Percentiles rank a stretch among this genome's conserved stretches.
These are phyloP conservation scores for Alternaria burnsii DNA, from an alignment of 2,329 filamentous ascomycete species.

Conservation along the genomic window DNA sequence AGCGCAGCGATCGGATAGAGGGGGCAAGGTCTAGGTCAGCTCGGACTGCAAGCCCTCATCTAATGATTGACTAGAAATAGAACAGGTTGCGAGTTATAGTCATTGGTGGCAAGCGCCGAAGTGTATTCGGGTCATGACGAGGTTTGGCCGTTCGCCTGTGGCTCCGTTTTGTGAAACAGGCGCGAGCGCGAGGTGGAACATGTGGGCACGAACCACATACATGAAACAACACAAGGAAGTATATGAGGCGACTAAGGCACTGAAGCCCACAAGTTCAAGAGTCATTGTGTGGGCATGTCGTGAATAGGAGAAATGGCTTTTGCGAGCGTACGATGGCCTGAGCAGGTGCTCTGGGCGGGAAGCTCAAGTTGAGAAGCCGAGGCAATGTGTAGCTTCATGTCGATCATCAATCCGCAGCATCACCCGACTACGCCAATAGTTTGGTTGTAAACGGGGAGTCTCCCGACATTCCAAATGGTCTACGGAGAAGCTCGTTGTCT, in stretches of 20 bases:
- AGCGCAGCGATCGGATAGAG: constrained; percentile 25
- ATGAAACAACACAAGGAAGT: constrained; percentile 24
- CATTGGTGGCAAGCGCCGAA: constrained; percentile 19
- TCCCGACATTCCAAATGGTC: background rate
- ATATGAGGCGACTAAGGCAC: constrained; percentile 20
- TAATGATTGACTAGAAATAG: constrained; percentile 26
- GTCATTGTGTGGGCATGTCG: constrained; percentile 16
- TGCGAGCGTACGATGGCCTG: constrained; percentile 16
- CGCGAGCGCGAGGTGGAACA: constrained; percentile 18
- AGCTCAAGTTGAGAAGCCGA: constrained; percentile 16
- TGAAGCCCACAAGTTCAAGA: constrained; percentile 1
- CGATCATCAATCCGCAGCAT: constrained; percentile 5
- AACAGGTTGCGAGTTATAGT: constrained; percentile 14
- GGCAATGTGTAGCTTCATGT: constrained; percentile 11
- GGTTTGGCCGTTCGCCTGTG: constrained; percentile 13
- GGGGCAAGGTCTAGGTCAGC: constrained; percentile 20
- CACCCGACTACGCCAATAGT: background rate
- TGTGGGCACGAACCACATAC: constrained; percentile 17
- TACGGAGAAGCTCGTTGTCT: background rate
- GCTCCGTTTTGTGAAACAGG: constrained; percentile 26
- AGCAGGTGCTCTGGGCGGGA: background rate
- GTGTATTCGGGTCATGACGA: constrained; percentile 26
- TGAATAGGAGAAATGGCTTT: constrained; percentile 1
- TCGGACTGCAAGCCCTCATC: constrained; percentile 17
- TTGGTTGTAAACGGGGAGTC: background rate